Base-by-base conservation (phyloP, 805 yeast species). In the Kuraishia ogatae region DNA sequence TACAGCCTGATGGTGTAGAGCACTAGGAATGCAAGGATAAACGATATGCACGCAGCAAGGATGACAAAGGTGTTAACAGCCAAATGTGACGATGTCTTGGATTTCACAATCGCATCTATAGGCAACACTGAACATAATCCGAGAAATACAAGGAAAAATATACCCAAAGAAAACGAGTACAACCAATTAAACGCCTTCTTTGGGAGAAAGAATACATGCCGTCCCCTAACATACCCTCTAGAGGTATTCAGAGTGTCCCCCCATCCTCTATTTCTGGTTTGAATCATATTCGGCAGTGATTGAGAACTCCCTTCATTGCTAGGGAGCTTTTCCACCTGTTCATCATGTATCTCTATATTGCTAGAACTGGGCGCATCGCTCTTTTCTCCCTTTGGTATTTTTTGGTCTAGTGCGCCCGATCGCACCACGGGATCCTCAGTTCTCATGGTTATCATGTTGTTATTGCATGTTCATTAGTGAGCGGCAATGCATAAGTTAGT, bases 1-100 rank as follows among this genome's bases (percentile, higher is more conserved):
- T 83, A 72, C 7, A 89, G 71, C 55, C 98, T 75, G 46, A 81
- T 71, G 21, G 86, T 69, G 59, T 83, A 81, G 20, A 87, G 66
- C 1, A 81, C 58, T 0, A 83, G 58, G 2, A 83, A 69, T 6
- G 78, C 60, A 0, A 85, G 56, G 1, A 83, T 72, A 59, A 88
- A 82, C 1, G 82, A 69, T 2, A 83, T 89, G 62, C 88, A 76
- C 6, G 87, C 89, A 50, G 83, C 80, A 7, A 88, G 82, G 21
- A 91, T 89, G 57, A 92, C 89, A 58, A 92, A 85, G 2, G 93
- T 81, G 65, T 91, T 89, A 66, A 89, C 73, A 1, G 89, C 94
- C 61, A 87, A 81, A 57, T 81, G 80, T 13, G 76, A 69, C 2
- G 81, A 70, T 7, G 73, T 73, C 2, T 82, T 73, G 1, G 85